Evolutionary conservation across 2,329 filamentous ascomycete species (phyloP), one percentile per base, ranked within the genome.

Genomic region (Botrytis pseudocinerea): DNA sequence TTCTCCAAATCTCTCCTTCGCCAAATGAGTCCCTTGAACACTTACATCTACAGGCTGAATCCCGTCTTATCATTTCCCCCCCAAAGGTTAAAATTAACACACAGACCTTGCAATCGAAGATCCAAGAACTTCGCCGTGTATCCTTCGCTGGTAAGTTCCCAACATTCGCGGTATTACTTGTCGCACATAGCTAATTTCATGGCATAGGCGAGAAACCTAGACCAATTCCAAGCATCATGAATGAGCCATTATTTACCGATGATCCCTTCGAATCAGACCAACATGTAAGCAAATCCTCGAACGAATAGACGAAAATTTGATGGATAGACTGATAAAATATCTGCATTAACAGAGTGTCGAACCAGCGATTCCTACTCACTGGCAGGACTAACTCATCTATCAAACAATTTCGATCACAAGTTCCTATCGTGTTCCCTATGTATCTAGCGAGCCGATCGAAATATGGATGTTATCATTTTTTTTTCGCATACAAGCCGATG

Each of bases 181-280:
- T 16, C 25, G 8, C 6, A 28, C 14, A 18, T 18, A 20, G 18
- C 51, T 57, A 57, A 66, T 51, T 10, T n/a, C 70, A 28, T 42
- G 6, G 3, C 1, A 44, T 5, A 69, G 70, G n/a, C 16, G 38
- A 38, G 32, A 51, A 40, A n/a, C 70, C 63, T 5, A 68, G 25
- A 51, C 28, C 70, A 25, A 69, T 72, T 9, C 70, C 14, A 60
- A 72, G 46, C 16, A 12, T 68, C 6, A 40, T 69, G 62, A 51
- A 61, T 68, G 62, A 60, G 2, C 8, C 22, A 6, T 44, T 25
- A 9, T 40, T 54, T 12, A 28, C n/a, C 38, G n/a, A 69, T 32
- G n/a, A 42, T 10, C 35, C 3, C 14, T 64, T 63, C 38, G 25
- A 35, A 28, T 32, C 69, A 54, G 69, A 65, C 14, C 40, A n/a